Evolutionary conservation across 495 filamentous ascomycete genomes (phyloP), one percentile per base, ranked within the genome.

Genomic region (Ascobolus immersus): DNA sequence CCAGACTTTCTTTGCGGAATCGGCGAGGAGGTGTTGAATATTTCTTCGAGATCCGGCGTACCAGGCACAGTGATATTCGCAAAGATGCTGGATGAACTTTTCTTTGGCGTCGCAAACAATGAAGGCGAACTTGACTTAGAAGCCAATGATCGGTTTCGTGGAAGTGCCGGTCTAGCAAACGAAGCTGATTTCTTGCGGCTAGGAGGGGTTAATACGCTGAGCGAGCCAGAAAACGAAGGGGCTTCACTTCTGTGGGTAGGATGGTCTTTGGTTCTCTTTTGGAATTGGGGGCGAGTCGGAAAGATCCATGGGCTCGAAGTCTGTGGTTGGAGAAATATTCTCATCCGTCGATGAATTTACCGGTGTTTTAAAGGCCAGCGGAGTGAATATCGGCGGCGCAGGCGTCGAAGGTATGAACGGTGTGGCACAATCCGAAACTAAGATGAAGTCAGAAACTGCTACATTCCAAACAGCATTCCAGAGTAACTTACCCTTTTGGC

Each of bases 391-490:
- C n/a, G n/a, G n/a, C n/a, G n/a, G n/a, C n/a, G n/a, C n/a, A n/a
- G n/a, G n/a, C n/a, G n/a, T n/a, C n/a, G n/a, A n/a, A n/a, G n/a
- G n/a, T n/a, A n/a, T n/a, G n/a, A n/a, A n/a, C n/a, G n/a, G n/a
- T n/a, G n/a, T n/a, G n/a, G n/a, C n/a, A n/a, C n/a, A n/a, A n/a
- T n/a, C n/a, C n/a, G n/a, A n/a, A n/a, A n/a, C n/a, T n/a, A n/a
- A n/a, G n/a, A n/a, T n/a, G n/a, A n/a, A n/a, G n/a, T n/a, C n/a
- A n/a, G n/a, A n/a, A 24, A 32, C 12, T 44, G 38, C 31, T 40
- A 35, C 33, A 46, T 73, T 60, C 71, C 89, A 79, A 79, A 56
- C 66, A 61, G 46, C 62, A 60, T 52, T 69, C 70, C 35, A 68
- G 53, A 37, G 64, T 59, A 20, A 65, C 62, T 46, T 82, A 69